phyloP scores from a whole-genome alignment of 768 basidiomycete genomes.

The Naganishia vaughanmartiniae region DNA sequence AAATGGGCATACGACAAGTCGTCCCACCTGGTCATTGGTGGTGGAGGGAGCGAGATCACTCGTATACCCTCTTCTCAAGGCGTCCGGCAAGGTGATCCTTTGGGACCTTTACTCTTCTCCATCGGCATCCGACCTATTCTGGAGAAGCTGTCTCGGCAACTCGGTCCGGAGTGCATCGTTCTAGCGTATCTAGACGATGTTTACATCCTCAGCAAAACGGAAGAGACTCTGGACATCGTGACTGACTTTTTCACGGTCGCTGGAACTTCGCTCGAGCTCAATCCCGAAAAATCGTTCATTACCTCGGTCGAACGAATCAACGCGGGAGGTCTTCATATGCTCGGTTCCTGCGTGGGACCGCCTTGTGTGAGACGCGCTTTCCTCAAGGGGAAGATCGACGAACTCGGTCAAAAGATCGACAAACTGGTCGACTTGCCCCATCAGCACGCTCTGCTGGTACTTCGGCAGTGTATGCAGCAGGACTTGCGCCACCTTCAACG shows the following conservation, averaged over 20 bases:
- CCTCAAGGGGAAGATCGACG: too few relatives aligned
- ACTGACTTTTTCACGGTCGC: conserved; percentile 3
- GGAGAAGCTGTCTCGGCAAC: conserved; percentile 20
- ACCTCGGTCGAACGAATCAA: conserved; percentile 16
- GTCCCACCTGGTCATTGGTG: background rate
- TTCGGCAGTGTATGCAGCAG: too few relatives aligned
- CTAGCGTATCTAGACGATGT: too few relatives aligned
- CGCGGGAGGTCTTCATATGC: background rate
- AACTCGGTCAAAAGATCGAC: too few relatives aligned
- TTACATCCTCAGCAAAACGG: too few relatives aligned
- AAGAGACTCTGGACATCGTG: too few relatives aligned
- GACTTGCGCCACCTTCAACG: too few relatives aligned
- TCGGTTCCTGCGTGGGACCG: too few relatives aligned
- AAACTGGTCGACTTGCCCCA: too few relatives aligned
- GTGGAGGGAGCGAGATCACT: background rate
- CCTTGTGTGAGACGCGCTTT: too few relatives aligned
- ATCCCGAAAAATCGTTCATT: conserved; percentile 24
- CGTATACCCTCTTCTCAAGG: conserved; percentile 33
- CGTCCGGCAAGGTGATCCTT: conserved; percentile 38
- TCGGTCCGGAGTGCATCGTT: too few relatives aligned
- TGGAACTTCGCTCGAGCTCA: conserved; percentile 15
- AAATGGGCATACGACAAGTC: conserved; percentile 28
- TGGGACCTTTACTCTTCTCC: conserved; percentile 36
- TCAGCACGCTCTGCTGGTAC: too few relatives aligned
- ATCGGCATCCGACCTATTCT: conserved; percentile 27